Base-by-base conservation (phyloP, 2,329 filamentous ascomycete species). In the Beauveria pseudobassiana region DNA sequence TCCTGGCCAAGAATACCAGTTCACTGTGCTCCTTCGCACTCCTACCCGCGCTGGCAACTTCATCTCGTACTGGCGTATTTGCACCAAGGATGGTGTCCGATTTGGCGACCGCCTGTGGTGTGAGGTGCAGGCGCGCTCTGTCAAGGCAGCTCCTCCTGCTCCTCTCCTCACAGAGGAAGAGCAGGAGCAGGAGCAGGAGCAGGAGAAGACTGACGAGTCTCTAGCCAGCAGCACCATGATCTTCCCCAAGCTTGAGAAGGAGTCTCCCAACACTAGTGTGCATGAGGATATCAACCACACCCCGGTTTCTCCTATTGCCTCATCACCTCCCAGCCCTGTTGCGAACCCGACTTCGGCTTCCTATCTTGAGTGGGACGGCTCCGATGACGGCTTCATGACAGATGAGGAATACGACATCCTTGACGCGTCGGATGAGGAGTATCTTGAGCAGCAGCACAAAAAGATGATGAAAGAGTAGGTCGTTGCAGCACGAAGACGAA, bases 401-500 rank as follows among this genome's bases (percentile, higher is more conserved):
- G 95, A 99, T 66, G 95, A 98, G 74, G 95, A 99, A 77, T 99
- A 98, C 74, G 95, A 99, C 70, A 93, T 98, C 66, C 85, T 98
- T 51, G 92, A 97, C 77, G 93, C 92, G 49, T 96, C 91, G 63
- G 93, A 98, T 67, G 90, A 96, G 74, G 93, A 98, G 73, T 88
- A 83, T 67, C 73, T 85, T 57, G 81, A 82, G 64, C 84, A 84
- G 69, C 78, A 82, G 70, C 75, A 78, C 68, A 76, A 75, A 68
- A 76, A 72, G 69, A 64, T 70, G 62, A 62, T 66, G 57, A 71
- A 69, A 64, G 77, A 78, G 70, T 79, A 71, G 69, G 65, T 51
- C 51, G 22, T 51, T 22, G 7, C 20, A 28, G 34, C 12, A 6
- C n/a, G 42, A 16, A 22, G 53, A 50, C 50, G 42, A 26, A 28